A percentile compares a stretch with the other conserved stretches of the same genome.
phyloP scores from a whole-genome alignment of 2,329 filamentous ascomycete species.

The Davidsoniella virescens region DNA sequence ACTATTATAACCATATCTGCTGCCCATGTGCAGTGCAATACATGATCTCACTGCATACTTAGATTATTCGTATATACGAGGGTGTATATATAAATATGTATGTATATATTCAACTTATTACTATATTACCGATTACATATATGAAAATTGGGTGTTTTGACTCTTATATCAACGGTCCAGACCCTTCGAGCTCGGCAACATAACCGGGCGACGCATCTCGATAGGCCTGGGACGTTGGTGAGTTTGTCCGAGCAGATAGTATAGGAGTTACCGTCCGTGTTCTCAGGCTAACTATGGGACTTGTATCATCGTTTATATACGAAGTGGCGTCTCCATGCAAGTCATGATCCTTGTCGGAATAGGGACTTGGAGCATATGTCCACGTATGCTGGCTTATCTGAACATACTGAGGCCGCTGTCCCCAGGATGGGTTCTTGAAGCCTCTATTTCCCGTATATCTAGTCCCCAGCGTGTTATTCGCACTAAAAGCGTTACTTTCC shows the following conservation, averaged over 20 bases:
- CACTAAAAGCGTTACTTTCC: no score
- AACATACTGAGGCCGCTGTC: not conserved
- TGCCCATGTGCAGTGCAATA: no score
- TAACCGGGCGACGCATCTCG: not conserved
- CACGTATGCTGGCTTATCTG: conserved; percentile 4
- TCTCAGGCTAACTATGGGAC: not conserved
- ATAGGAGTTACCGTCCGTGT: conserved; percentile 4
- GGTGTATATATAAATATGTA: not conserved
- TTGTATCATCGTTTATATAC: not conserved
- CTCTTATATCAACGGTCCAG: conserved; percentile 4
- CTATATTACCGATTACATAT: not conserved
- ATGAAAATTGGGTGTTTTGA: not conserved
- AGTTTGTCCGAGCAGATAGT: not conserved
- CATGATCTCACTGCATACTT: not conserved
- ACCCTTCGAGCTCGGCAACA: conserved; percentile 6
- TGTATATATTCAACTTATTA: not conserved
- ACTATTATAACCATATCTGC: no score
- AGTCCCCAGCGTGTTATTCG: no score
- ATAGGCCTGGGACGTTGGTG: not conserved
- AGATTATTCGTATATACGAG: not conserved
- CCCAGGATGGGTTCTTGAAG: conserved; percentile 1
- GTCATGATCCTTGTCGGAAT: not conserved
- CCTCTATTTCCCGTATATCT: no score
- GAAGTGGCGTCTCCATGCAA: no score
- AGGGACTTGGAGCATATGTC: conserved; percentile 5